These are phyloP conservation scores for Pythium sukuiense DNA, from an alignment of 352 stramenopile genomes.

Conservation along the genomic window DNA sequence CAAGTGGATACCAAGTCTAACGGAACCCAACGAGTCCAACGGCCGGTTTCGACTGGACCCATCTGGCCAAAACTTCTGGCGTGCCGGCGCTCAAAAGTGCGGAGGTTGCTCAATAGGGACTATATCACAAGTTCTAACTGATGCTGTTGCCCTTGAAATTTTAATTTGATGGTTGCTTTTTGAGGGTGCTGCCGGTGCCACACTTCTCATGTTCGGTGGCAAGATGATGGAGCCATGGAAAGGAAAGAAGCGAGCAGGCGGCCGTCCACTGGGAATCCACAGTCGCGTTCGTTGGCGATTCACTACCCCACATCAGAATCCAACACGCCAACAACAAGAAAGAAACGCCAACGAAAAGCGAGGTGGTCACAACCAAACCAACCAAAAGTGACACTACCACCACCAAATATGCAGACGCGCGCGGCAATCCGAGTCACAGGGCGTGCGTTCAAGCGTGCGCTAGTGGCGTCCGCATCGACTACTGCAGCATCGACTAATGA, in stretches of 20 bases:
- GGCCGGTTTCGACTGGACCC: neutral
- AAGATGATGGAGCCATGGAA: slow-evolving; percentile 1
- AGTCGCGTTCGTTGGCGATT: neutral
- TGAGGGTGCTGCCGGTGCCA: neutral
- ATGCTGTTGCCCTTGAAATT: neutral
- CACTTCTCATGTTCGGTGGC: neutral
- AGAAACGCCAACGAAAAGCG: neutral
- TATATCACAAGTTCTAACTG: neutral
- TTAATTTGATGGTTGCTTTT: neutral
- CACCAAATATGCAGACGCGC: neutral
- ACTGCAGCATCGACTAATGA: neutral
- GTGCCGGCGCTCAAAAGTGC: neutral
- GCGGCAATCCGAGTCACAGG: neutral
- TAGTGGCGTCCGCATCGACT: neutral
- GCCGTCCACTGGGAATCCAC: neutral
- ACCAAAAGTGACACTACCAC: neutral
- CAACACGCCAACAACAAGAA: neutral
- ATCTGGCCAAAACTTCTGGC: slow-evolving; percentile 2
- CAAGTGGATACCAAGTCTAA: neutral
- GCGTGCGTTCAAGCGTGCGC: neutral
- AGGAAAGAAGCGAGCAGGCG: neutral
- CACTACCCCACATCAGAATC: neutral
- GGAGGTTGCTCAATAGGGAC: neutral
- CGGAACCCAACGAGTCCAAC: slow-evolving; percentile 1
- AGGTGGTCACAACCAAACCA: neutral